phyloP scores from a whole-genome alignment of 1,284 basidiomycete species.

The Papiliotrema laurentii region DNA sequence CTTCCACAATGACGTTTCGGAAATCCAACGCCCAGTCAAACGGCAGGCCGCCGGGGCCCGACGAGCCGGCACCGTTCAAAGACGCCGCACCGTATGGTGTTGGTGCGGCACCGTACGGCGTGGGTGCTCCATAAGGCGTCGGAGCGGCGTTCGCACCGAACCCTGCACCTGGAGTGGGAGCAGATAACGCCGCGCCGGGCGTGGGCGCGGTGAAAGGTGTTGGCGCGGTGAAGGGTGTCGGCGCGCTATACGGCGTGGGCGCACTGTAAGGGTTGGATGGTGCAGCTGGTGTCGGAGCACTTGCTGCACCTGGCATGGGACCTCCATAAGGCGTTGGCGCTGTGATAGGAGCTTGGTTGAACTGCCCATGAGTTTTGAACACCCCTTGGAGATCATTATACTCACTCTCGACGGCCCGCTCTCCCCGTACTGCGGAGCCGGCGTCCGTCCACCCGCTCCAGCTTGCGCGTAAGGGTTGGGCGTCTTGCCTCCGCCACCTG shows the following conservation, averaged over 20 bases:
- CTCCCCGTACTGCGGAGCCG: conserved; percentile 27
- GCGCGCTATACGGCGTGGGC: conserved; percentile 47
- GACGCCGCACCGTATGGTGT: conserved; percentile 16
- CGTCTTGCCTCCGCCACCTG: conserved; percentile 48
- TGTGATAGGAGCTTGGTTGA: conserved; percentile 49
- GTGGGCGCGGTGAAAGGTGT: conserved; percentile 52
- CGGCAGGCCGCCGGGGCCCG: conserved; percentile 12
- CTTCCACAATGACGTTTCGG: conserved; percentile 41
- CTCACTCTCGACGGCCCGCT: conserved; percentile 38
- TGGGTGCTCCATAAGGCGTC: conserved; percentile 52
- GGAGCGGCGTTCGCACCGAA: conserved; percentile 38
- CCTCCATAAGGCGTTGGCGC: conserved; percentile 55
- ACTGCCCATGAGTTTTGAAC: not conserved
- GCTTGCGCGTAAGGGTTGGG: conserved; percentile 55
- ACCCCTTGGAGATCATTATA: not conserved
- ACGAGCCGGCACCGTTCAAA: not conserved
- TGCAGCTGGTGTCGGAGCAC: conserved; percentile 40
- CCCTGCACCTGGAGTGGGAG: conserved; percentile 45
- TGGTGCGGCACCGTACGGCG: conserved; percentile 38
- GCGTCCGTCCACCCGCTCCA: conserved; percentile 30
- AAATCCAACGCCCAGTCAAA: conserved; percentile 47
- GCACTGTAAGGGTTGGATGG: conserved; percentile 24
- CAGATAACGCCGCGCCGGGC: conserved; percentile 48
- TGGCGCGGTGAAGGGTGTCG: conserved; percentile 50
- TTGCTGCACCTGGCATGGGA: conserved; percentile 20